Conservation (phyloP, 805 yeast genomes). For the Candida ficus region DNA sequence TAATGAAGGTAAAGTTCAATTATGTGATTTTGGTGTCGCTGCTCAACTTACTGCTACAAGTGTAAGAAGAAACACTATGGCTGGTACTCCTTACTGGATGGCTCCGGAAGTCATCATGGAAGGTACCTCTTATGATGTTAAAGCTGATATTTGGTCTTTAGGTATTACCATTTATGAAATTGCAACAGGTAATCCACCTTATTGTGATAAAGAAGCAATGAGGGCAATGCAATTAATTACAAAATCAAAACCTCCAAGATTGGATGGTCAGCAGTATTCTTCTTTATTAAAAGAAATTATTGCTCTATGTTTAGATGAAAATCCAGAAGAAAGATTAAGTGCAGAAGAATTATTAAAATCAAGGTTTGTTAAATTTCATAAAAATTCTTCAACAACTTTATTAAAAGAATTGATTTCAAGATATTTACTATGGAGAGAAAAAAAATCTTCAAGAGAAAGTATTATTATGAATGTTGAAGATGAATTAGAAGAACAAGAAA, state of each 20-base stretch:
- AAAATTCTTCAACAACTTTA: constrained; percentile 50
- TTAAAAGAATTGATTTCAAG: constrained; percentile 72
- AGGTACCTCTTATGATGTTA: constrained; percentile 79
- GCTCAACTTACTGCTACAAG: constrained; percentile 78
- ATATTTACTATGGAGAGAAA: constrained; percentile 73
- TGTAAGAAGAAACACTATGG: constrained; percentile 86
- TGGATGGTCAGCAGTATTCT: constrained; percentile 86
- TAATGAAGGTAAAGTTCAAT: constrained; percentile 82
- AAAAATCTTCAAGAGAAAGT: constrained; percentile 49
- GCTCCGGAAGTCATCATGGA: constrained; percentile 97
- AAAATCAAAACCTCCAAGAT: constrained; percentile 87
- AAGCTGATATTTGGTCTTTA: constrained; percentile 96
- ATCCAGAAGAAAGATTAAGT: constrained; percentile 78
- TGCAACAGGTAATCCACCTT: constrained; percentile 97
- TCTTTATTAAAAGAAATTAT: constrained; percentile 76
- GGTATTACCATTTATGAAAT: constrained; percentile 94
- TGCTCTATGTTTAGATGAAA: constrained; percentile 90
- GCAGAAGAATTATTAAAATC: constrained; percentile 82
- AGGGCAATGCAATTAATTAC: constrained; percentile 94
- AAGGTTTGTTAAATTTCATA: constrained; percentile 62
- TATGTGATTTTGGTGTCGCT: constrained; percentile 98
- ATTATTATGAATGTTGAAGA: constrained; percentile 36
- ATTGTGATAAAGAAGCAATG: constrained; percentile 89
- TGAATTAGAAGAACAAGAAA: constrained; percentile 34
- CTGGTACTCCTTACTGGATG: constrained; percentile 98